Evolutionary conservation across 371 early-diverging fungal genomes (phyloP), one percentile per base, ranked within the genome.

Genomic region (Mucor lusitanicus): DNA sequence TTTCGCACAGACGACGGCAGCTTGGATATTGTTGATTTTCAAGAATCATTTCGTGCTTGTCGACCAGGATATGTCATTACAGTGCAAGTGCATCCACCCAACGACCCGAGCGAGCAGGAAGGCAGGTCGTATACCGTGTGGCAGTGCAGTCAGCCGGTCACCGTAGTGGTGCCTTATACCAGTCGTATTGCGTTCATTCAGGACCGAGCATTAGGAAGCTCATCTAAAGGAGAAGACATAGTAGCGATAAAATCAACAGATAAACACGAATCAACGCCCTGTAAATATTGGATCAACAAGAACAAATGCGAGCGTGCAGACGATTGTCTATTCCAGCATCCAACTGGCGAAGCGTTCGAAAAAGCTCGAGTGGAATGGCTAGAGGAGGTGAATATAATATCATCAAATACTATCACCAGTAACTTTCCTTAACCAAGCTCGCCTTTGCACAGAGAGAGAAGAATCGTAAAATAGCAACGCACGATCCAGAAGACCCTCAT

Each of bases 231-330:
- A n/a, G n/a, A 6, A 40, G 15, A 40, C 11, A 11, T 5, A 42
- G 15, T 42, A 42, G 42, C 15, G n/a, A 15, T 17, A 42, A n/a
- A 42, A 15, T 54, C 21, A 23, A 32, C 62, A 13, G 57, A 37
- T 5, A 61, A 57, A 44, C 63, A 58, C 63, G 78, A 63, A 61
- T 70, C 30, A 39, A 63, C 79, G 33, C 69, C 71, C 40, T 87
- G 87, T 66, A 87, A 85, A 54, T 87, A 80, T 64, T 87, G 87
- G 87, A 61, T 87, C 56, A 87, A 85, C 35, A 80, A 84, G 28
- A 82, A 84, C 4, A 75, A 71, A 15, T 87, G 87, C 58, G 61
- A 67, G 33, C 79, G 75, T 33, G 70, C 73, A 0, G 72, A 78
- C 3, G 53, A 66, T 0, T 86, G 87, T 61, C 68, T 68, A 5